A percentile compares a stretch with the other conserved stretches of the same genome.
phyloP scores from a whole-genome alignment of 371 early-diverging fungal genomes.

The Globomyces sp. region DNA sequence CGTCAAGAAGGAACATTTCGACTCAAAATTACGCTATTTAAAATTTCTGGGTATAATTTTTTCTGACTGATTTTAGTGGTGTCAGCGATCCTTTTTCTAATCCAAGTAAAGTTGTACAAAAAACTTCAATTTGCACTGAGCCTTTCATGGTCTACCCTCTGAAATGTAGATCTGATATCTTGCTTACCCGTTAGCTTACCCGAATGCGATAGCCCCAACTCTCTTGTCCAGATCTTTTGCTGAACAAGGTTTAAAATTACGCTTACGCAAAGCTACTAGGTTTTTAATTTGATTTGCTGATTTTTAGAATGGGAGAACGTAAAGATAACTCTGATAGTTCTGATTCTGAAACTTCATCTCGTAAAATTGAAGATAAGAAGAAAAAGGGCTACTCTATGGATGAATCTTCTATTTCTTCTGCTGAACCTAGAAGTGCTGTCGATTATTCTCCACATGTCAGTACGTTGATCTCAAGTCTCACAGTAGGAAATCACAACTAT shows the following conservation, averaged over 20 bases:
- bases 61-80: background rate
- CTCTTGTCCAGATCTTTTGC: slow-evolving; percentile 2
- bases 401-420: no score
- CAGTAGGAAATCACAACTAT: no score
- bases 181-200: background rate
- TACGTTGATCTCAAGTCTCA: no score
- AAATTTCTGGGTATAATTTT: background rate
- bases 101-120: background rate
- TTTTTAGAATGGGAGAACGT: no score
- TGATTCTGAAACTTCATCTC: no score
- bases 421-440: no score
- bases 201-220: background rate
- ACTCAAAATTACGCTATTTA: slow-evolving; percentile 11
- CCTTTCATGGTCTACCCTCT: background rate
- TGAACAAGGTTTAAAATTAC: slow-evolving; percentile 18
- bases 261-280: background rate
- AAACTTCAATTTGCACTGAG: background rate
- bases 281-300: no score
- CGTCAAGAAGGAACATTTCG: slow-evolving; percentile 28
- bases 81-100: background rate
- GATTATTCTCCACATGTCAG: no score
- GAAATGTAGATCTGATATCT: background rate
- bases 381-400: no score
- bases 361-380: no score
- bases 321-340: no score